Percentiles rank a stretch among this genome's conserved stretches.
phyloP scores from a whole-genome alignment of 805 yeast species.

The Zygotorulaspora danielsina region DNA sequence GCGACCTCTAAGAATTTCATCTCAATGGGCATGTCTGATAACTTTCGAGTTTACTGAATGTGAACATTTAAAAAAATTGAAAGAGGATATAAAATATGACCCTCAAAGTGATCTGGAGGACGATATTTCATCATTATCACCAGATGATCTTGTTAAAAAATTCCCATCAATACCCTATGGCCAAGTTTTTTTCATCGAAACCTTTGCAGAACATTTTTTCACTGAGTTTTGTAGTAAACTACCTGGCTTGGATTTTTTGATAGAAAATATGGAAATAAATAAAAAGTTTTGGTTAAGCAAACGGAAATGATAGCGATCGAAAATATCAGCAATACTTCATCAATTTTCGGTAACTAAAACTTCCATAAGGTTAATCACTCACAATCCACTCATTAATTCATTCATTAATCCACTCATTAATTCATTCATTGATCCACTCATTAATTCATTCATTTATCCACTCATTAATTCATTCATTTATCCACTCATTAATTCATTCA shows the following conservation, averaged over 20 bases:
- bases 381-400: too few relatives aligned
- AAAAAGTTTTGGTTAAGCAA: constrained; percentile 49
- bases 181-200: constrained; percentile 76
- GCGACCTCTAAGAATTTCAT: constrained; percentile 67
- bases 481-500: neutral
- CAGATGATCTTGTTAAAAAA: constrained; percentile 41
- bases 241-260: constrained; percentile 57
- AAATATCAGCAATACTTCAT: too few relatives aligned
- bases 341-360: too few relatives aligned
- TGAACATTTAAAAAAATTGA: constrained; percentile 42
- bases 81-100: constrained; percentile 2
- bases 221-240: constrained; percentile 54
- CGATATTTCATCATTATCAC: constrained; percentile 4
- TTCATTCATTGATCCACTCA: neutral
- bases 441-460: neutral
- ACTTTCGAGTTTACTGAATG: constrained; percentile 74
- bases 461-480: neutral
- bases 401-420: neutral
- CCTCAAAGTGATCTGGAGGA: neutral
- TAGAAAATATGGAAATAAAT: constrained; percentile 51
- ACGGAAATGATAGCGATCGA: neutral
- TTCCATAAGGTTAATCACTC: too few relatives aligned
- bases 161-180: constrained; percentile 58
- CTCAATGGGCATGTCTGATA: constrained; percentile 83
- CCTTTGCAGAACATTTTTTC: constrained; percentile 79